Percentiles rank a stretch among this genome's conserved stretches.
phyloP scores from a whole-genome alignment of 768 basidiomycete genomes.

The Lentinus tigrinus region DNA sequence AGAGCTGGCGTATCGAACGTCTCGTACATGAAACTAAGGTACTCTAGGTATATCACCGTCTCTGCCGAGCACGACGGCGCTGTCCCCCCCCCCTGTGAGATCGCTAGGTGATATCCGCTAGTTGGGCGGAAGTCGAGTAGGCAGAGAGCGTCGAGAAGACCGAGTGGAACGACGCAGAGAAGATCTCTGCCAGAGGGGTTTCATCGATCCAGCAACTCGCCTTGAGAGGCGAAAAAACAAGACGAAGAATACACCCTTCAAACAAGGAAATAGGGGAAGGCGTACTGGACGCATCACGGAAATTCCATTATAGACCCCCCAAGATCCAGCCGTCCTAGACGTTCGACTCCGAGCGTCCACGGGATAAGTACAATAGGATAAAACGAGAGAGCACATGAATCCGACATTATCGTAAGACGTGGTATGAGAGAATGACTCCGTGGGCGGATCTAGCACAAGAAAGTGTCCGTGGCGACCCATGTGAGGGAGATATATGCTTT shows the following conservation, averaged over 20 bases:
- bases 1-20: too few species aligned
- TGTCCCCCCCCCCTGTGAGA: too few species aligned
- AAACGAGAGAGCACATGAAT: conserved; percentile 6
- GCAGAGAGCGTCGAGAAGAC: too few species aligned
- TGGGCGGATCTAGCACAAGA: conserved; percentile 8
- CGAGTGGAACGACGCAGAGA: too few species aligned
- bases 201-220: neutral
- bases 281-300: neutral
- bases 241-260: neutral
- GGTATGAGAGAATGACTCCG: neutral
- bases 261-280: neutral
- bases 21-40: too few species aligned
- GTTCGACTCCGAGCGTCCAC: neutral
- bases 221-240: neutral
- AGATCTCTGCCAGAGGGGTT: too few species aligned
- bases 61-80: too few species aligned
- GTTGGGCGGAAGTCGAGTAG: too few species aligned
- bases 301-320: conserved; percentile 2
- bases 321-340: neutral
- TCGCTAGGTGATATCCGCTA: too few species aligned
- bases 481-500: conserved; percentile 4
- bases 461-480: conserved; percentile 11
- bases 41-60: too few species aligned
- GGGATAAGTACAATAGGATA: conserved; percentile 9
- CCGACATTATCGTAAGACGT: neutral